Percentiles rank a stretch among this genome's conserved stretches.
phyloP scores from a whole-genome alignment of 768 basidiomycete species.

The Lentinula raphanica region DNA sequence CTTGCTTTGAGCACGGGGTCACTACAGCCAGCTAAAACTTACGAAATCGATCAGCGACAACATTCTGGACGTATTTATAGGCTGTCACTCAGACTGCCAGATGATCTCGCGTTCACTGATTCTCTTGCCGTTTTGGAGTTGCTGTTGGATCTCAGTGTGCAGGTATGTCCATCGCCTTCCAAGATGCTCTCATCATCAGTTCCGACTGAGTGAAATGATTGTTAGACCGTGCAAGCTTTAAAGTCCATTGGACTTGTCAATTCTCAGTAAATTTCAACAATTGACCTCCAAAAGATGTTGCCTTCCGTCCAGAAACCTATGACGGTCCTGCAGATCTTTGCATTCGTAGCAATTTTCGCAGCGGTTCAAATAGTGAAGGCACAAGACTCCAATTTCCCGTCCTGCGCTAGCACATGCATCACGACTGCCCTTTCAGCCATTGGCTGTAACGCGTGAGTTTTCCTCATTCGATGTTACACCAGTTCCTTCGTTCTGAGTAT shows the following conservation, averaged over 20 bases:
- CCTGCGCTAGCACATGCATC: neutral
- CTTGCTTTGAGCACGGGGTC: neutral
- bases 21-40: neutral
- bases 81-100: neutral
- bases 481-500: neutral
- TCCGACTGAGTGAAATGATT: neutral
- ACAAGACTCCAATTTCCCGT: neutral
- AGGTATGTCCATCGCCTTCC: neutral
- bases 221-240: neutral
- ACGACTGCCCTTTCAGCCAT: neutral
- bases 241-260: neutral
- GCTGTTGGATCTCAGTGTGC: neutral
- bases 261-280: neutral
- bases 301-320: neutral
- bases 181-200: neutral
- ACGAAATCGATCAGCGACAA: neutral
- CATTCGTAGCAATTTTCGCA: neutral
- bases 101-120: neutral
- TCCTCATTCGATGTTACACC: neutral
- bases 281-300: neutral
- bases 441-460: neutral
- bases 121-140: neutral
- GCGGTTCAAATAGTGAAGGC: neutral
- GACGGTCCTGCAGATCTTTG: neutral
- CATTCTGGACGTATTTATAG: neutral